A percentile compares a stretch with the other conserved stretches of the same genome.
Conservation (phyloP, 2,329 filamentous ascomycete genomes). For the Periconia macrospinosa region DNA sequence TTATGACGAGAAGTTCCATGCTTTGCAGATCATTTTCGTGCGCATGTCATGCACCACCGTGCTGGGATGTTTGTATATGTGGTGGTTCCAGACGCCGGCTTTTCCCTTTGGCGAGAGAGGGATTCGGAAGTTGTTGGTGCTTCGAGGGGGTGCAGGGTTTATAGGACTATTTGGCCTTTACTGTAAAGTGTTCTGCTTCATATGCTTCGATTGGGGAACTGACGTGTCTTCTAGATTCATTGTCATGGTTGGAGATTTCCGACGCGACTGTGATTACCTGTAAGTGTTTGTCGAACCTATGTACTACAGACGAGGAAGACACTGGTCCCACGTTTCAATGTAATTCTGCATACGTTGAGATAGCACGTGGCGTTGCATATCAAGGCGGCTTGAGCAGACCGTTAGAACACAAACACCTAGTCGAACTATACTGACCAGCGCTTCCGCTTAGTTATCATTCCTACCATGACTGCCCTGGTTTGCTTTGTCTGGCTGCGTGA, state of each 20-base stretch:
- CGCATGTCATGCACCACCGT: constrained; percentile 73
- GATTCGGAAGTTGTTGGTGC: constrained; percentile 18
- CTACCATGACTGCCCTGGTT: constrained; percentile 74
- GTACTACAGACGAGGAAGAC: no score
- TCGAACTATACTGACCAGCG: not conserved
- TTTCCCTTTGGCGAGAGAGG: constrained; percentile 24
- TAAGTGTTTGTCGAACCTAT: not conserved
- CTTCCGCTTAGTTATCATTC: constrained; percentile 63
- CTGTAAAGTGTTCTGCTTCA: constrained; percentile 36
- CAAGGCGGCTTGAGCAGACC: no score
- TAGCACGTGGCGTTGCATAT: no score
- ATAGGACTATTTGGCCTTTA: constrained; percentile 32
- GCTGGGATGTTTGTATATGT: constrained; percentile 71
- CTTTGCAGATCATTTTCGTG: constrained; percentile 68
- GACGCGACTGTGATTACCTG: constrained; percentile 85
- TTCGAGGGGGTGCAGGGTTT: constrained; percentile 29
- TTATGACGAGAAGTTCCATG: constrained; percentile 28
- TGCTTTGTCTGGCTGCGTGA: constrained; percentile 74
- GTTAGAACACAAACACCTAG: not conserved
- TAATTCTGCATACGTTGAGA: no score
- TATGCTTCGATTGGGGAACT: not conserved
- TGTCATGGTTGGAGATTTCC: constrained; percentile 77
- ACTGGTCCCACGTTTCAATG: no score
- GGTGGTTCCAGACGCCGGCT: constrained; percentile 54
- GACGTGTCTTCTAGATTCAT: constrained; percentile 48